These are phyloP conservation scores for Talinum fruticosum DNA, from an alignment of 148 eudicot genomes.

Conservation along the genomic window DNA sequence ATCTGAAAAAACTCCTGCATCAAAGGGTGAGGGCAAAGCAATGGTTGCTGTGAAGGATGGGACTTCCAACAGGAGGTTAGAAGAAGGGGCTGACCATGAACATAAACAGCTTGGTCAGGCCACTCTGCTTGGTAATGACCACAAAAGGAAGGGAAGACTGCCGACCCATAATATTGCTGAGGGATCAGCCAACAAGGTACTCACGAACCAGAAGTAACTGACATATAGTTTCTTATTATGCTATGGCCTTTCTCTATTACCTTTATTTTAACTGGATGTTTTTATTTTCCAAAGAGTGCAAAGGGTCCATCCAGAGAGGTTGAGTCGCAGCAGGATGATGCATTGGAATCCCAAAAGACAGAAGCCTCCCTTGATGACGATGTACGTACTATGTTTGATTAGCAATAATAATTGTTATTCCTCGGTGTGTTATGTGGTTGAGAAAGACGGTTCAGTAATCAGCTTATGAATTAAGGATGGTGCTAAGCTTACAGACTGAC, in stretches of 20 bases:
- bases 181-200: conserved; percentile 44
- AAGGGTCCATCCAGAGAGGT: conserved; percentile 23
- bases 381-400: conserved; percentile 29
- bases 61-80: too few species aligned
- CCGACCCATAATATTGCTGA: conserved; percentile 25
- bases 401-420: too few species aligned
- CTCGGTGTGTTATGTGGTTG: too few species aligned
- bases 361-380: conserved; percentile 30
- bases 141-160: conserved; percentile 29
- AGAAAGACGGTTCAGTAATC: too few species aligned
- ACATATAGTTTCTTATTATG: neutral
- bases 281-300: conserved; percentile 22
- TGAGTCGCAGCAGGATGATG: conserved; percentile 24
- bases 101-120: conserved; percentile 20
- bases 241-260: neutral
- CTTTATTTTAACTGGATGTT: neutral
- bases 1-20: conserved; percentile 13
- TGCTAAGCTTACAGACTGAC: too few species aligned
- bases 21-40: conserved; percentile 5
- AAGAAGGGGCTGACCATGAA: conserved; percentile 22
- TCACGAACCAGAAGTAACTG: neutral
- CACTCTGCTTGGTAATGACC: neutral
- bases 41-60: conserved; percentile 6
- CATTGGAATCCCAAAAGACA: conserved; percentile 34
- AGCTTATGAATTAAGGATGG: too few species aligned